Percentiles rank a stretch among this genome's conserved stretches.
Evolutionary conservation across 2,329 filamentous ascomycete genomes (phyloP).

Genomic region (Paecilomyces dactylethromorphus): DNA sequence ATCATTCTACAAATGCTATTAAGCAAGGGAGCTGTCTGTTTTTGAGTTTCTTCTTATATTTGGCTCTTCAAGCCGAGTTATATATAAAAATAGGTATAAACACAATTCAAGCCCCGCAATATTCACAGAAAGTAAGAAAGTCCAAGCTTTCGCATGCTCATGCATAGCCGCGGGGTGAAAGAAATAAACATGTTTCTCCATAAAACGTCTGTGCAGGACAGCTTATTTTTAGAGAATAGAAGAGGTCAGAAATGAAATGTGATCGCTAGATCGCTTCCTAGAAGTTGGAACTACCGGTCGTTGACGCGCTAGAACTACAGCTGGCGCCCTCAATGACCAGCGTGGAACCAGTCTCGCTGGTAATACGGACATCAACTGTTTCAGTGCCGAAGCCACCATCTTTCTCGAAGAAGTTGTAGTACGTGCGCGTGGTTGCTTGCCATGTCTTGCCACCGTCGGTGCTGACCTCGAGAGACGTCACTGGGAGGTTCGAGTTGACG

Average conservation of each 20-base stretch:
- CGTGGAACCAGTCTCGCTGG: conserved; percentile 44
- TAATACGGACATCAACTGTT: conserved; percentile 51
- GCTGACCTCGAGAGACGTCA: conserved; percentile 54
- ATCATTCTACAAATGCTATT: too few species aligned
- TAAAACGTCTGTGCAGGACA: neutral
- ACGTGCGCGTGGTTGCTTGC: conserved; percentile 47
- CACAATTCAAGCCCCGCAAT: neutral
- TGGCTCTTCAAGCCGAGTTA: neutral
- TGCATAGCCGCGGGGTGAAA: neutral
- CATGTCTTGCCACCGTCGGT: conserved; percentile 55
- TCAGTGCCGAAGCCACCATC: conserved; percentile 49
- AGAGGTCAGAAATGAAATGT: neutral
- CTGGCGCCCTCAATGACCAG: conserved; percentile 48
- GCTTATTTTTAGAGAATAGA: neutral
- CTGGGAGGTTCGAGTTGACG: conserved; percentile 54
- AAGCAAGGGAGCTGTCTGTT: too few species aligned
- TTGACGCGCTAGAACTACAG: neutral
- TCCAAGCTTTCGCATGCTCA: neutral
- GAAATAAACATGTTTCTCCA: neutral
- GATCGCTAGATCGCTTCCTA: neutral
- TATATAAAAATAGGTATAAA: neutral
- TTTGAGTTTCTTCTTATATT: too few species aligned
- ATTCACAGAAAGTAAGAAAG: neutral
- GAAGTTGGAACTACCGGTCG: neutral
- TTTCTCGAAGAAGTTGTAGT: conserved; percentile 60